Evolutionary conservation across 768 basidiomycete species (phyloP), one percentile per base, ranked within the genome.

Genomic region (Cyclocybe aegerita): DNA sequence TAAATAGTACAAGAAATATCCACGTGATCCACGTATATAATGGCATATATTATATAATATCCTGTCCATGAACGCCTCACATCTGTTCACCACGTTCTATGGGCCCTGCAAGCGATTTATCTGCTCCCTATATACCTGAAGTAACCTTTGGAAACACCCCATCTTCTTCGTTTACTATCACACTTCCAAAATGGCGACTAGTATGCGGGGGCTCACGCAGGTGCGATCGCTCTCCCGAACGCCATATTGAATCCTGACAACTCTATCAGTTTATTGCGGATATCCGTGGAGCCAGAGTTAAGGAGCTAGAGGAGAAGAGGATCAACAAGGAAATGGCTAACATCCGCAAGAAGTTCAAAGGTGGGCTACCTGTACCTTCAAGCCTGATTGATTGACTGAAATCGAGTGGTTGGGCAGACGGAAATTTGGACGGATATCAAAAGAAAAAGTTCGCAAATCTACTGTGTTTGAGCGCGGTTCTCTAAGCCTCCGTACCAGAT

Each of bases 301-400:
- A 96, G 48, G 97, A 99, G 68, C 73, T 98, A 46, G 97, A 99
- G 66, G 96, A 98, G 79, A 98, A 98, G 72, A 78, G 97, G 48
- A 97, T 99, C 60, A 99, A 99, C 74, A 95, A 98, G 70, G 97
- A 99, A 73, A 98, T 99, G 97, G 97, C 97, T 0, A 98, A 99
- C 62, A 99, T 99, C 55, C 79, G 97, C 53, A 96, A 97, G 78
- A 93, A 96, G 70, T 98, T 99, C 78, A 98, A 98, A 80, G 93
- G 94, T 90, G 47, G 14, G 37, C 15, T 39, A n/a, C 14, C 29
- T 33, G 63, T 14, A 12, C 37, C 39, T 29, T 45, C 46, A 37
- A 35, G 31, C 30, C n/a, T 35, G 43, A 43, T 12, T 32, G 39
- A 15, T 45, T 38, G 31, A 38, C 7, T 38, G 39, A 53, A 55